Evolutionary conservation across 441 rosid species (phyloP).

Genomic region (Populus hybrid): DNA sequence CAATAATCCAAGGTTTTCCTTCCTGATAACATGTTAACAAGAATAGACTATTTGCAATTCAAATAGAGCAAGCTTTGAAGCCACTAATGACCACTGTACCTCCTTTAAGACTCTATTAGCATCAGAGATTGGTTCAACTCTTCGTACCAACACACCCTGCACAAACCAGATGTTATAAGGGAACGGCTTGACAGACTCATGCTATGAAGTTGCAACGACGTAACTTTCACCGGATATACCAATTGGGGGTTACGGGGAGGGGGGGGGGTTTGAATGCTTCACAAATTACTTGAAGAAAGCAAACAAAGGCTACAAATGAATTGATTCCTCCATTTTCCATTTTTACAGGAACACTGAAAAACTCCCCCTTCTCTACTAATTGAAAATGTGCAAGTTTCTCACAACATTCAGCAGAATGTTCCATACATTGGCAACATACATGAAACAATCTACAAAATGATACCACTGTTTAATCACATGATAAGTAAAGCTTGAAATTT

Average conservation of each 20-base stretch:
- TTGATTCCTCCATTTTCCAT: not conserved
- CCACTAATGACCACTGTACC: constrained; percentile 40
- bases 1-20: not conserved
- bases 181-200: constrained; percentile 17
- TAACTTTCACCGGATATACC: too few species aligned
- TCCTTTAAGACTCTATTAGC: constrained; percentile 78
- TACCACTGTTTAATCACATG: not conserved
- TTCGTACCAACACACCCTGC: constrained; percentile 93
- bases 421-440: not conserved
- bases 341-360: not conserved
- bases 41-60: not conserved
- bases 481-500: not conserved
- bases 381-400: too few species aligned
- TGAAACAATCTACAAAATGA: not conserved
- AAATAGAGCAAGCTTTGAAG: constrained; percentile 8
- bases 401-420: not conserved
- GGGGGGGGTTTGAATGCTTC: too few species aligned
- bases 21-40: not conserved
- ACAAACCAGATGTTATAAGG: constrained; percentile 24
- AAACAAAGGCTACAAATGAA: not conserved
- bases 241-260: too few species aligned
- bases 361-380: not conserved
- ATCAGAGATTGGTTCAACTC: constrained; percentile 87
- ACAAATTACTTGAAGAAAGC: not conserved
- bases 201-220: not conserved